Base-by-base conservation (phyloP, 192 early-diverging fungal species). In the Entomortierella lignicola region DNA sequence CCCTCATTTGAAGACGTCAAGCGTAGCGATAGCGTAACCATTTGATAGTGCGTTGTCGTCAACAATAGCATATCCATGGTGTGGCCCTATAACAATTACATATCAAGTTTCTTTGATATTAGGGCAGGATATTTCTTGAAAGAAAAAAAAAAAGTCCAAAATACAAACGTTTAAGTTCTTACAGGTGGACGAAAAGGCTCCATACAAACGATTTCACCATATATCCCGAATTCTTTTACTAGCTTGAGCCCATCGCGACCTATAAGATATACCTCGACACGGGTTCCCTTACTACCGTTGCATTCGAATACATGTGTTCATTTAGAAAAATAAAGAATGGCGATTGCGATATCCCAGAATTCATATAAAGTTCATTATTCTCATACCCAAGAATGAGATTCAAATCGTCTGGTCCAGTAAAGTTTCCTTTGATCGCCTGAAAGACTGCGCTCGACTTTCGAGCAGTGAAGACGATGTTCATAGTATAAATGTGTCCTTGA, bases 301-400 rank as follows among this genome's bases (percentile, higher is more conserved):
- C 12, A 20, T 20, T 47, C 2, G 15, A 12, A 47, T 37, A 37
- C 34, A 37, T 37, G 34, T 25, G 2, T 37, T 52, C 48, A 29
- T 61, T n/a, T 47, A 21, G 18, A 47, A 27, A 4, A 47, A 39
- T 30, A 17, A 2, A 30, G n/a, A 31, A 55, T 10, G 34, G 34
- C 34, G 10, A 37, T 25, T 54, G 52, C n/a, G 26, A 27, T 18
- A 8, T n/a, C 5, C n/a, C n/a, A 11, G 42, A 26, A 42, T 42
- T 42, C 8, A 42, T 42, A 13, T 10, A 42, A 10, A 4, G 44
- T 47, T 12, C 2, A 47, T 20, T 47, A 15, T 5, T 23, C 5
- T 31, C 69, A 60, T 85, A 94, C 93, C 89, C 85, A 29, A 96
- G 67, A 66, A 97, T 87, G 53, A 96, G 81, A 72, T 95, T 93